phyloP scores from a whole-genome alignment of 768 basidiomycete species.

The Lactifluus volemus region DNA sequence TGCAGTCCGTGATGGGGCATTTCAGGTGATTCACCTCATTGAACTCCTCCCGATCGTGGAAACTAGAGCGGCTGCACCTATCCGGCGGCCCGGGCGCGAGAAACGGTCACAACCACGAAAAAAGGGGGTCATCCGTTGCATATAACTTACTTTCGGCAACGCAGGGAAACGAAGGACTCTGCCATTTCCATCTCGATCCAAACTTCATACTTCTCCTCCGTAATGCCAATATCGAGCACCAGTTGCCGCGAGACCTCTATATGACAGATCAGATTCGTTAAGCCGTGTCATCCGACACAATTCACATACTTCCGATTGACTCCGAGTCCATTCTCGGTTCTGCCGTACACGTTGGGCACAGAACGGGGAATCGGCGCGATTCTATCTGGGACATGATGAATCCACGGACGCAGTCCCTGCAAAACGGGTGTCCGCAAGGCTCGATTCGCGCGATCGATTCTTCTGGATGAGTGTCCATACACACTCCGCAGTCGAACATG shows the following conservation, averaged over 20 bases:
- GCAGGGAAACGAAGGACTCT: slow-evolving; percentile 35
- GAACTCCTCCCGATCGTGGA: slow-evolving; percentile 25
- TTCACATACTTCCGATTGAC: slow-evolving; percentile 27
- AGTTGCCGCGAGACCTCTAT: slow-evolving; percentile 19
- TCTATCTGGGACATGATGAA: slow-evolving; percentile 41
- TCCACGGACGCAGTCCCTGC: slow-evolving; percentile 41
- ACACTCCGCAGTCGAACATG: slow-evolving; percentile 46
- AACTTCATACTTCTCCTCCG: slow-evolving; percentile 31
- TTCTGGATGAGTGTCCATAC: slow-evolving; percentile 40
- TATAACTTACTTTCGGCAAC: slow-evolving; percentile 40
- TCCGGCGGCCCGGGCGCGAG: background rate
- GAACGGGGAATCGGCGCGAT: slow-evolving; percentile 48
- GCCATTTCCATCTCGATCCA: slow-evolving; percentile 43
- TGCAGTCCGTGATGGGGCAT: slow-evolving; percentile 25
- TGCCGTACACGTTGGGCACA: slow-evolving; percentile 50
- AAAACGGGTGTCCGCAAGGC: slow-evolving; percentile 43
- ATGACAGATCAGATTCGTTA: background rate
- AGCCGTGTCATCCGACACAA: background rate
- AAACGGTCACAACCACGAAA: too few species aligned
- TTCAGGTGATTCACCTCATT: slow-evolving; percentile 19
- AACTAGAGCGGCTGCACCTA: slow-evolving; percentile 18
- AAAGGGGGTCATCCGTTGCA: background rate
- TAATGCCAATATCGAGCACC: slow-evolving; percentile 39
- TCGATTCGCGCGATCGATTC: slow-evolving; percentile 35
- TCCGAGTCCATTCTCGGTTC: slow-evolving; percentile 9